A percentile compares a stretch with the other conserved stretches of the same genome.
These are phyloP conservation scores for Podaxis sp. DNA, from an alignment of 768 basidiomycete species.

Conservation along the genomic window DNA sequence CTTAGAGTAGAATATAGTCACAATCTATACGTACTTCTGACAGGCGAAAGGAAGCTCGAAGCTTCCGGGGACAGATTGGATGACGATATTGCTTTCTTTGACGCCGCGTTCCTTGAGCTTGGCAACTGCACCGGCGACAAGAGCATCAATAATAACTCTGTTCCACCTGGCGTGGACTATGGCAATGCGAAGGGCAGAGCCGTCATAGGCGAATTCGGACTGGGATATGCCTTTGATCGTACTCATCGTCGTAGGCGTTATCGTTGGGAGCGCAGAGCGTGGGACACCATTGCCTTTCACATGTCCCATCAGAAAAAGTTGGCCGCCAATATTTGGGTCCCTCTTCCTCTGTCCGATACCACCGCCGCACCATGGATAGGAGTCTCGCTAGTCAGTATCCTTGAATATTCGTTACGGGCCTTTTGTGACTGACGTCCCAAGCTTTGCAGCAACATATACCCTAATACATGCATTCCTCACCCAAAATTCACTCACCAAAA, in stretches of 20 bases:
- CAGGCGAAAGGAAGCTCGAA: constrained; percentile 92
- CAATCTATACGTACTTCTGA: constrained; percentile 58
- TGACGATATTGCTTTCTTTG: constrained; percentile 83
- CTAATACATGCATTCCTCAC: constrained; percentile 74
- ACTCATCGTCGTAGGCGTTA: constrained; percentile 32
- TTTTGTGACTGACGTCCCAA: constrained; percentile 13
- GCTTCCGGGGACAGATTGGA: constrained; percentile 92
- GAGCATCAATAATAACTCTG: constrained; percentile 78
- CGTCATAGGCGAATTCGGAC: constrained; percentile 67
- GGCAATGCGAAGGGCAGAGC: constrained; percentile 78
- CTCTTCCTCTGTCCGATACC: constrained; percentile 11
- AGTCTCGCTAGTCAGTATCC: constrained; percentile 50
- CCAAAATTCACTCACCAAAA: constrained; percentile 65
- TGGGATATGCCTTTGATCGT: constrained; percentile 79
- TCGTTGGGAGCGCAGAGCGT: constrained; percentile 22
- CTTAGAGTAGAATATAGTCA: constrained; percentile 1
- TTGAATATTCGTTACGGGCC: background rate
- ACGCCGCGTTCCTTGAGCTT: constrained; percentile 88
- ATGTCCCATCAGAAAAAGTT: constrained; percentile 23
- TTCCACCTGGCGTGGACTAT: constrained; percentile 99
- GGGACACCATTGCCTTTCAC: constrained; percentile 30
- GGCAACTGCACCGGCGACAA: constrained; percentile 74
- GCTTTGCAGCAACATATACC: constrained; percentile 64
- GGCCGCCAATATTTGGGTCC: background rate
- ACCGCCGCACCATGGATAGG: constrained; percentile 41